Evolutionary conservation across 2,329 filamentous ascomycete species (phyloP).

Genomic region (Aspergillus viridinutans): DNA sequence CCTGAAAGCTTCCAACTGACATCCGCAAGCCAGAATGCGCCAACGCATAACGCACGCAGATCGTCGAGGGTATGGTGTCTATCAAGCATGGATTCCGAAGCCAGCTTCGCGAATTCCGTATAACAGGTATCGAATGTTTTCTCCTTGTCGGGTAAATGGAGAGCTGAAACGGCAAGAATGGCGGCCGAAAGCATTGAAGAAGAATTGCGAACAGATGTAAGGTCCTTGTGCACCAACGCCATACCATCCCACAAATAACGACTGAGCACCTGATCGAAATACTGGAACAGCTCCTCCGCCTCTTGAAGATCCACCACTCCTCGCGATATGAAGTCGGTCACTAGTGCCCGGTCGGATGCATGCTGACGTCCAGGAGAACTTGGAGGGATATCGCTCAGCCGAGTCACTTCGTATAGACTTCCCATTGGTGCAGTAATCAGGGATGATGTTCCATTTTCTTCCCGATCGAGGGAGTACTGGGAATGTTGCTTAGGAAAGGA

Average conservation of each 20-base stretch:
- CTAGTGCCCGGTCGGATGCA: conserved; percentile 31
- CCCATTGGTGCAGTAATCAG: conserved; percentile 44
- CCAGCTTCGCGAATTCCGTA: conserved; percentile 50
- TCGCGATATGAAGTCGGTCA: conserved; percentile 50
- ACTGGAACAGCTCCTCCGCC: conserved; percentile 38
- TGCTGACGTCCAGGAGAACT: conserved; percentile 29
- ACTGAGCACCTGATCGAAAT: conserved; percentile 41
- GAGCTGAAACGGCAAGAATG: conserved; percentile 49
- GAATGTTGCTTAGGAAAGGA: conserved; percentile 22
- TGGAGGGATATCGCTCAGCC: conserved; percentile 36
- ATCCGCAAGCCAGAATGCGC: conserved; percentile 54
- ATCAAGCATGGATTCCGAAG: conserved; percentile 51
- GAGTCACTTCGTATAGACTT: conserved; percentile 48
- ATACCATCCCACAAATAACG: conserved; percentile 42
- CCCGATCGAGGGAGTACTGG: conserved; percentile 34
- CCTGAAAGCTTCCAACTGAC: conserved; percentile 47
- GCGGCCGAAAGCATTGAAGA: conserved; percentile 42
- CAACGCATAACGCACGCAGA: conserved; percentile 51
- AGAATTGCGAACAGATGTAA: conserved; percentile 44
- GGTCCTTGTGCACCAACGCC: conserved; percentile 43
- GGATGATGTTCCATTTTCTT: conserved; percentile 34
- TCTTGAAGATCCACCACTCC: conserved; percentile 45
- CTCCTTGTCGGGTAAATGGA: conserved; percentile 47
- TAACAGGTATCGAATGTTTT: conserved; percentile 47
- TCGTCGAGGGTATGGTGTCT: conserved; percentile 49